Percentiles rank a stretch among this genome's conserved stretches.
phyloP scores from a whole-genome alignment of 306 rosid genomes.

The Ormosia semicastrata region DNA sequence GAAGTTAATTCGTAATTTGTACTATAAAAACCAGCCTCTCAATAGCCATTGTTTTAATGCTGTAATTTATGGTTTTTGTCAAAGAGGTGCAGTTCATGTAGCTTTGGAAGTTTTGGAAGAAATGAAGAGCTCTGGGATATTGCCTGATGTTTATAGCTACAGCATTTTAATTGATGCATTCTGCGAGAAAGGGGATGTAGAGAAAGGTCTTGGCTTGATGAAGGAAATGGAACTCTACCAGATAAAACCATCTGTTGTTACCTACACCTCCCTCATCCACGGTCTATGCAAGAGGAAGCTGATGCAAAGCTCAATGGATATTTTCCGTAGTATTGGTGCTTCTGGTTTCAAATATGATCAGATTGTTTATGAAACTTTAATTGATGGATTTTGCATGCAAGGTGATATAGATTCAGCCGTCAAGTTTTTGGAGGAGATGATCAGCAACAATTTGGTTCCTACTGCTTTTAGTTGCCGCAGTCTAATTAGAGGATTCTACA shows the following conservation, averaged over 20 bases:
- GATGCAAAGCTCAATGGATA: slow-evolving; percentile 29
- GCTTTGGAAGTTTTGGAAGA: slow-evolving; percentile 51
- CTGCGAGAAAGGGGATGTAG: slow-evolving; percentile 45
- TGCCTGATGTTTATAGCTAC: slow-evolving; percentile 64
- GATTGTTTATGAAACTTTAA: slow-evolving; percentile 46
- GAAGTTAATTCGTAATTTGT: slow-evolving; percentile 38
- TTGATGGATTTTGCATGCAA: slow-evolving; percentile 45
- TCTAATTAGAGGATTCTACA: slow-evolving; percentile 48
- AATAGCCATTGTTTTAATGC: slow-evolving; percentile 57
- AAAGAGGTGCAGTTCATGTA: slow-evolving; percentile 34
- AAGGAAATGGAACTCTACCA: slow-evolving; percentile 43
- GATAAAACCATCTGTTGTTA: slow-evolving; percentile 54
- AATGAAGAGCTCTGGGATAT: slow-evolving; percentile 49
- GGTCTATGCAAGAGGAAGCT: slow-evolving; percentile 48
- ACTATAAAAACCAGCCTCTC: slow-evolving; percentile 38
- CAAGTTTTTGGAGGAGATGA: slow-evolving; percentile 52
- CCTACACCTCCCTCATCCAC: slow-evolving; percentile 51
- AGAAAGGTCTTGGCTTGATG: slow-evolving; percentile 35
- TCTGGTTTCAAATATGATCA: slow-evolving; percentile 47
- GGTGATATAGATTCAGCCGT: slow-evolving; percentile 50
- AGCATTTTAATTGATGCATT: slow-evolving; percentile 59
- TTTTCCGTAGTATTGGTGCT: slow-evolving; percentile 33
- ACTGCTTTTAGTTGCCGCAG: slow-evolving; percentile 29
- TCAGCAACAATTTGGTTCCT: slow-evolving; percentile 36
- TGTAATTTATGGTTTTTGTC: slow-evolving; percentile 49